phyloP scores from a whole-genome alignment of 257 asterid species.

The Solanum phureja region DNA sequence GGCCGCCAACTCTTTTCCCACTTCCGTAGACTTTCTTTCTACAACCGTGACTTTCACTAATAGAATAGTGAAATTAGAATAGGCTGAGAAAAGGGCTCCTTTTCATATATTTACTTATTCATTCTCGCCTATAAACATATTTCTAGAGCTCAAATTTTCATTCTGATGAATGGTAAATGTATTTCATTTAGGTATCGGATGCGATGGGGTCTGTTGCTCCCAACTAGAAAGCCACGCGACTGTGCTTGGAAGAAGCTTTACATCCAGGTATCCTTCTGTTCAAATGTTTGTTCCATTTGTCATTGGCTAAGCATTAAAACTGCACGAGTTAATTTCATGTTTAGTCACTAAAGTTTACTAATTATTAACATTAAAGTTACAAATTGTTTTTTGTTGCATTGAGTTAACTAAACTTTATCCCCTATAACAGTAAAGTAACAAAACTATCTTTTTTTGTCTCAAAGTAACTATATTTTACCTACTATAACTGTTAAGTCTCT shows the following conservation, averaged over 20 bases:
- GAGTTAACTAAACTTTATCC: background rate
- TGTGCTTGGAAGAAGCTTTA: constrained; percentile 86
- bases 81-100: background rate
- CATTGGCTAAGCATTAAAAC: background rate
- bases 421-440: background rate
- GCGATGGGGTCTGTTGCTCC: constrained; percentile 85
- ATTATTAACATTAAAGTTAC: background rate
- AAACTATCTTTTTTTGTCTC: background rate
- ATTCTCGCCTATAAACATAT: background rate
- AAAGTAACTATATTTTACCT: background rate
- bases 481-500: background rate
- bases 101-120: background rate
- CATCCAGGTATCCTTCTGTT: constrained; percentile 22
- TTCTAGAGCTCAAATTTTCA: background rate
- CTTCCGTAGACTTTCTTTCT: no score
- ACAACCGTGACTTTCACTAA: no score
- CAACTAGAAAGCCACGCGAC: constrained; percentile 65
- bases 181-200: constrained; percentile 40
- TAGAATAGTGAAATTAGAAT: background rate
- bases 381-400: background rate
- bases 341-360: background rate
- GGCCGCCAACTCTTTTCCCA: background rate
- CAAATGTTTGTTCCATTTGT: background rate
- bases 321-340: background rate
- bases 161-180: background rate